Evolutionary conservation across 1,284 basidiomycete genomes (phyloP), one percentile per base, ranked within the genome.

Genomic region (Marasmius oreades): DNA sequence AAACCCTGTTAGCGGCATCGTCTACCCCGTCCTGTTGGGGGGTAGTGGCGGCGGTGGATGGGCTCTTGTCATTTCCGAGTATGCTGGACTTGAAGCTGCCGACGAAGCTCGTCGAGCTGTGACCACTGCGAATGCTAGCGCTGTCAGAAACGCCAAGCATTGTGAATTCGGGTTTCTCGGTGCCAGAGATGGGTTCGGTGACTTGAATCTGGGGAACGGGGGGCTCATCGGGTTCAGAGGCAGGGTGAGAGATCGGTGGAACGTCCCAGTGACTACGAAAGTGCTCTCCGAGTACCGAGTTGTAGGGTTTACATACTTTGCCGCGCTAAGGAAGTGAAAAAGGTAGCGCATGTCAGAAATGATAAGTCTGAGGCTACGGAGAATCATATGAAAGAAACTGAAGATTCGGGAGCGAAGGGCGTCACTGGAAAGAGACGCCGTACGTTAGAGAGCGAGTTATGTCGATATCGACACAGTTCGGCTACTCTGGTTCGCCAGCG

Each of bases 241-340:
- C 71, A 20, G 79, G 70, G 66, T 83, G 83, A 34, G 73, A 69
- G 33, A 84, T 72, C 23, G 88, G 86, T n/a, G 82, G 69, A 12
- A 92, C 77, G 61, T 89, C 88, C 89, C 88, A 96, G 64, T 93
- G 90, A 22, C 91, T 84, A 52, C 92, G 86, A 73, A 96, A 96
- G 73, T 95, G 90, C 71, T 96, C 93, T 67, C 92, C 93, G 0
- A 96, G 81, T 33, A 94, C 91, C 0, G 93, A 94, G 75, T 96
- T 95, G 79, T 98, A 98, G 0, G 95, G 94, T 70, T 98, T 98
- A 78, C 92, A 93, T 18, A 97, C 83, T 70, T 92, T 92, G 44
- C 93, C 92, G 57, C 91, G 85, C 90, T 92, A 63, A n/a, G n/a
- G n/a, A n/a, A n/a, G n/a, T n/a, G n/a, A n/a, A n/a, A 7, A 60